These are phyloP conservation scores for Monascus ruber DNA, from an alignment of 2,329 filamentous ascomycete species.

Conservation along the genomic window DNA sequence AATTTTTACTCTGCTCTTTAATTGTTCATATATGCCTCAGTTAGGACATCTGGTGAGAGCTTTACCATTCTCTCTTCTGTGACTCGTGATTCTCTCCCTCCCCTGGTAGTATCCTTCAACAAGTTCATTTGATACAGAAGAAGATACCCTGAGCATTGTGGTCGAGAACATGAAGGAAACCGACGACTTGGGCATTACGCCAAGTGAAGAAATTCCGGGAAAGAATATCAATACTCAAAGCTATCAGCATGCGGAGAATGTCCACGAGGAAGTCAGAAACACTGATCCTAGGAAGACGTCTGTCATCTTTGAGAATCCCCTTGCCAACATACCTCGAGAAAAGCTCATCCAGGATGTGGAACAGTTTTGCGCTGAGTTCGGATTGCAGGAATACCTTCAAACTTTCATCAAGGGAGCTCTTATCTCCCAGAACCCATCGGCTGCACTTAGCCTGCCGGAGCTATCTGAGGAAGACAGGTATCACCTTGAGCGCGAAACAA, in stretches of 20 bases:
- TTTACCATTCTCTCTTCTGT: too few relatives aligned
- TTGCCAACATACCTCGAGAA: constrained; percentile 37
- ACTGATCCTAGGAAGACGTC: constrained; percentile 1
- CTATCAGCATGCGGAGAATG: neutral
- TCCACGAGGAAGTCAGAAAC: neutral
- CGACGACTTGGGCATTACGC: neutral
- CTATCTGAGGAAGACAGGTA: constrained; percentile 35
- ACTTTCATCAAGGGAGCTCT: constrained; percentile 35
- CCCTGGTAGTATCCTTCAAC: too few relatives aligned
- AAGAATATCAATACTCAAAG: neutral
- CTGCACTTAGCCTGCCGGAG: constrained; percentile 38
- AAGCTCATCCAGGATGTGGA: constrained; percentile 40
- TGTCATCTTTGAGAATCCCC: constrained; percentile 34
- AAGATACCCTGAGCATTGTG: too few relatives aligned
- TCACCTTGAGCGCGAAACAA: constrained; percentile 33
- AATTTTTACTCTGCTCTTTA: too few relatives aligned
- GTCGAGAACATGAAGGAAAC: neutral
- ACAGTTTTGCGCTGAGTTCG: constrained; percentile 36
- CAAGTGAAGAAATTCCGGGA: neutral
- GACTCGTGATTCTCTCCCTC: too few relatives aligned
- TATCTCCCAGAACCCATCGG: constrained; percentile 32
- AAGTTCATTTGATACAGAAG: too few relatives aligned
- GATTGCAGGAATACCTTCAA: constrained; percentile 32
- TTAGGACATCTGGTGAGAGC: too few relatives aligned
- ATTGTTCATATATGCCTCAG: too few relatives aligned